Conservation (phyloP, 1,139 yeast genomes). For the Trichomonascaceae sp. region DNA sequence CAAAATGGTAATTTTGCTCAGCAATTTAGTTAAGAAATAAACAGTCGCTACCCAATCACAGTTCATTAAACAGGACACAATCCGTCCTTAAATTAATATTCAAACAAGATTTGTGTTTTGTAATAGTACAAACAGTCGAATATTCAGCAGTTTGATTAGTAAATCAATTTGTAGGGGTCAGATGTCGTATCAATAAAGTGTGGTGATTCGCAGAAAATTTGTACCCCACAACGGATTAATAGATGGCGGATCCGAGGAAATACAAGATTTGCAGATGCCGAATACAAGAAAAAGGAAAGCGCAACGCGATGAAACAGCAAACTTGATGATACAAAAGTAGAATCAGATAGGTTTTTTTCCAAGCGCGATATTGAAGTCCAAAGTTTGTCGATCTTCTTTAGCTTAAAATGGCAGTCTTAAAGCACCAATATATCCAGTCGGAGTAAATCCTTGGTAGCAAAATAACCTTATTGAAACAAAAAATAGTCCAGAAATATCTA, state of each 20-base stretch:
- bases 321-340: neutral
- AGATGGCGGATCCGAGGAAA: neutral
- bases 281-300: too few relatives aligned
- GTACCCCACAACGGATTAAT: neutral
- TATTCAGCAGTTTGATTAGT: neutral
- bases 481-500: neutral
- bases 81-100: neutral
- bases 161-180: neutral
- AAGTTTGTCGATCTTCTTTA: too few relatives aligned
- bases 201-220: neutral
- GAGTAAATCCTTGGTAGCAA: neutral
- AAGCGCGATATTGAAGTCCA: neutral
- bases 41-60: neutral
- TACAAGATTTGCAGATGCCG: neutral
- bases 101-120: neutral
- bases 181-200: neutral
- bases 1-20: neutral
- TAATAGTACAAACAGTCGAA: neutral
- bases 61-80: neutral
- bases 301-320: neutral
- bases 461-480: neutral
- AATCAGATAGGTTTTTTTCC: neutral
- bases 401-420: too few relatives aligned
- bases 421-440: neutral
- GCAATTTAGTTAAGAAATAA: neutral